A percentile compares a stretch with the other conserved stretches of the same genome.
phyloP scores from a whole-genome alignment of 495 filamentous ascomycete genomes.

The Aspergillus taichungensis region DNA sequence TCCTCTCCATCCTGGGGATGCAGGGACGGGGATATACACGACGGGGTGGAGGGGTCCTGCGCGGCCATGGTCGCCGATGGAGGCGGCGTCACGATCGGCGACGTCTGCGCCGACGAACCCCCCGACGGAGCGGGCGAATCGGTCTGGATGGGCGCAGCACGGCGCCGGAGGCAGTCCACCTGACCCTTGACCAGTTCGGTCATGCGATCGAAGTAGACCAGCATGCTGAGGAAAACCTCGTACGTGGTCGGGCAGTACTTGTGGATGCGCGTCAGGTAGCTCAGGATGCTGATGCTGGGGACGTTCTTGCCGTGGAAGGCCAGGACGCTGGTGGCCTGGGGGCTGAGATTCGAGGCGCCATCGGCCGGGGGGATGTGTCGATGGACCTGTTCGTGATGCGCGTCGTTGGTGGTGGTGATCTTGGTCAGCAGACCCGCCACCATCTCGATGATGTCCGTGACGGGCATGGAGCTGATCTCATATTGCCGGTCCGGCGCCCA shows the following conservation, averaged over 20 bases:
- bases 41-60: slow-evolving; percentile 25
- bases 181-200: slow-evolving; percentile 84
- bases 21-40: slow-evolving; percentile 26
- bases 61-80: slow-evolving; percentile 24
- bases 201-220: slow-evolving; percentile 99
- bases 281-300: slow-evolving; percentile 91
- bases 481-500: slow-evolving; percentile 49
- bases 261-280: slow-evolving; percentile 92
- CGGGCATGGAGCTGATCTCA: slow-evolving; percentile 97
- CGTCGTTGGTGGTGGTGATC: slow-evolving; percentile 95
- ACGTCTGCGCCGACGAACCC: slow-evolving; percentile 11
- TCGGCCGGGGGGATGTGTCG: slow-evolving; percentile 60
- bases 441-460: slow-evolving; percentile 98
- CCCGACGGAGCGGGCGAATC: slow-evolving; percentile 5
- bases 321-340: slow-evolving; percentile 80
- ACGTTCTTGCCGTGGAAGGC: slow-evolving; percentile 99
- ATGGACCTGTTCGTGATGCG: slow-evolving; percentile 77
- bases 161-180: slow-evolving; percentile 34
- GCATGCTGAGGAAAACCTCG: slow-evolving; percentile 89
- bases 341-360: slow-evolving; percentile 56
- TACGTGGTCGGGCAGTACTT: slow-evolving; percentile 99
- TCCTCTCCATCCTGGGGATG: slow-evolving; percentile 44
- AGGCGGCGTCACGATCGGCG: slow-evolving; percentile 31
- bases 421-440: slow-evolving; percentile 96
- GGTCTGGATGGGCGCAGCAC: slow-evolving; percentile 6